Evolutionary conservation across 495 filamentous ascomycete genomes (phyloP).

Genomic region (Daldinia loculata): DNA sequence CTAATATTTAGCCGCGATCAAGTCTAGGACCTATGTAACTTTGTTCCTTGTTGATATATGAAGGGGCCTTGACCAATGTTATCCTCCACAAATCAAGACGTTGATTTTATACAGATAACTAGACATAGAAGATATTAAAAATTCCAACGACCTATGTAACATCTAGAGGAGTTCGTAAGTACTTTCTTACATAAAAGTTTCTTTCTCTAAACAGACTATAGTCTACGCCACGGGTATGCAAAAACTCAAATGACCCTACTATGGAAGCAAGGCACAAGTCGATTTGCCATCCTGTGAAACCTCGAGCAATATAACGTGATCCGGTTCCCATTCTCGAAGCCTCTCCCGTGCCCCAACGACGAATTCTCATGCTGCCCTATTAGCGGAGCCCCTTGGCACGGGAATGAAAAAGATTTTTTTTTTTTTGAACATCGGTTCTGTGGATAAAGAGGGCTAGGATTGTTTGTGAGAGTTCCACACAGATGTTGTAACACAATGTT

Average conservation of each 20-base stretch:
- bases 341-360: not conserved
- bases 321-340: not conserved
- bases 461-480: constrained; percentile 1
- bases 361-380: not conserved
- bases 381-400: not conserved
- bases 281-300: not conserved
- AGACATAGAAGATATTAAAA: not conserved
- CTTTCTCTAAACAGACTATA: not conserved
- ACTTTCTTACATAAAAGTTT: not conserved
- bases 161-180: not conserved
- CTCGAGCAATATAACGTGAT: not conserved
- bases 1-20: not conserved
- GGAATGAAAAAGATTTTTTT: not conserved
- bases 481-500: not conserved
- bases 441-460: not conserved
- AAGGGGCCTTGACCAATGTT: not conserved
- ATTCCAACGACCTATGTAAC: not conserved
- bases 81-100: not conserved
- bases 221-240: not conserved
- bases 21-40: not conserved
- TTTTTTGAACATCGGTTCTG: not conserved
- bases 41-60: not conserved
- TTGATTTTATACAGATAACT: not conserved
- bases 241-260: not conserved
- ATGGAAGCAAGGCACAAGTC: not conserved